These are phyloP conservation scores for Trametes gibbosa DNA, from an alignment of 768 basidiomycete genomes.

Conservation along the genomic window DNA sequence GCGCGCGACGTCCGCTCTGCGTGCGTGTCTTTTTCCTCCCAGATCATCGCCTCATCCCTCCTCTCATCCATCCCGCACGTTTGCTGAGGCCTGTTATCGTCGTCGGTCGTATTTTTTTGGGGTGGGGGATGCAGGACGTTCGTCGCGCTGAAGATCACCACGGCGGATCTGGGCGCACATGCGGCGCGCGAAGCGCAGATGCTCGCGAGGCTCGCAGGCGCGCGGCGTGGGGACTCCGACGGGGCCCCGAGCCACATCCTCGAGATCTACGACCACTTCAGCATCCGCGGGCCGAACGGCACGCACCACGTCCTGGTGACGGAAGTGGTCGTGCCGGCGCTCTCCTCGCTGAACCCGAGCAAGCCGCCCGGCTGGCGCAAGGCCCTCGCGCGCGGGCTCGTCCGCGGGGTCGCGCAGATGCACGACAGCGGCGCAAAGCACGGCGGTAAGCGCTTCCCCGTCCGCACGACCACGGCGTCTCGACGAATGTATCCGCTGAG, in stretches of 20 bases:
- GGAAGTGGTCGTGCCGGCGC: slow-evolving; percentile 43
- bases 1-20: slow-evolving; percentile 24
- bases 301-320: slow-evolving; percentile 49
- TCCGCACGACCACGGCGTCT: no score
- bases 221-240: slow-evolving; percentile 6
- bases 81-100: no score
- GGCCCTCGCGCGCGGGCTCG: background rate
- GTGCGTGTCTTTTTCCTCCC: background rate
- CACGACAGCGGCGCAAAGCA: slow-evolving; percentile 35
- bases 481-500: no score
- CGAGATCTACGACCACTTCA: slow-evolving; percentile 43
- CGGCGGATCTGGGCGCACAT: background rate
- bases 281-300: slow-evolving; percentile 47
- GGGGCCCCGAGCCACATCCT: slow-evolving; percentile 22
- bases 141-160: slow-evolving; percentile 34
- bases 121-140: no score
- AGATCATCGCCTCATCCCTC: background rate
- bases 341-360: slow-evolving; percentile 33
- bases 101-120: no score
- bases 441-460: slow-evolving; percentile 34
- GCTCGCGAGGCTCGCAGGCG: slow-evolving; percentile 7
- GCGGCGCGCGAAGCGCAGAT: slow-evolving; percentile 16
- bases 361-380: slow-evolving; percentile 26
- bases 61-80: no score
- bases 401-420: slow-evolving; percentile 21